Percentiles rank a stretch among this genome's conserved stretches.
These are phyloP conservation scores for Abrus pulchellus DNA, from an alignment of 306 rosid genomes.

Conservation along the genomic window DNA sequence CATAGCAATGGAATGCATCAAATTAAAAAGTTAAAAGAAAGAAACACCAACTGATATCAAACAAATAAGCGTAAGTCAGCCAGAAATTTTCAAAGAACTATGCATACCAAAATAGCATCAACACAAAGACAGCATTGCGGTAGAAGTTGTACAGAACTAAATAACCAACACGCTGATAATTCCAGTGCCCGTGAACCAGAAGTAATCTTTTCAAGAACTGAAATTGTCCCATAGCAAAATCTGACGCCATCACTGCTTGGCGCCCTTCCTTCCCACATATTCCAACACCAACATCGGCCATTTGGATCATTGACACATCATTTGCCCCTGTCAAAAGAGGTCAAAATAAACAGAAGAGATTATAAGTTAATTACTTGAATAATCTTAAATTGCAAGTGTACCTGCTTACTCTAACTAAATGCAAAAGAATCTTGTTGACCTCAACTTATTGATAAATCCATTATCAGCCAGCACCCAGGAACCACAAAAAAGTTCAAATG, in stretches of 20 bases:
- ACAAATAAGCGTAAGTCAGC: constrained; percentile 15
- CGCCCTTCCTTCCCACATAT: constrained; percentile 97
- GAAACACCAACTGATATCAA: neutral
- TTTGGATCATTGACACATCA: constrained; percentile 95
- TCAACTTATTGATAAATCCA: constrained; percentile 22
- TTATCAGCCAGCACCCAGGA: neutral
- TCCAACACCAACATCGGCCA: constrained; percentile 97
- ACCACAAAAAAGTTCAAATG: neutral
- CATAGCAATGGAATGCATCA: neutral
- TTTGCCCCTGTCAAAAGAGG: constrained; percentile 69
- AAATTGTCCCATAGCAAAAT: constrained; percentile 95
- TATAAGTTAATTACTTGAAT: constrained; percentile 19
- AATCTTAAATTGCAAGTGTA: constrained; percentile 27
- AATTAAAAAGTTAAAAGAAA: neutral
- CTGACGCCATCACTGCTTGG: constrained; percentile 97
- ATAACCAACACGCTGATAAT: constrained; percentile 88
- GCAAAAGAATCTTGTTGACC: constrained; percentile 22
- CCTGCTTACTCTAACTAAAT: neutral
- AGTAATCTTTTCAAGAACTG: constrained; percentile 74
- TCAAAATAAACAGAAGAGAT: neutral
- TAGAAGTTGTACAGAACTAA: constrained; percentile 86
- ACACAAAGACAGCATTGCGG: constrained; percentile 89
- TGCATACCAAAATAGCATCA: constrained; percentile 86
- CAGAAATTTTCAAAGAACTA: constrained; percentile 18
- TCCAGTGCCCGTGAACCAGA: constrained; percentile 96